These are phyloP conservation scores for Penicillium italicum DNA, from an alignment of 2,329 filamentous ascomycete species.

Conservation along the genomic window DNA sequence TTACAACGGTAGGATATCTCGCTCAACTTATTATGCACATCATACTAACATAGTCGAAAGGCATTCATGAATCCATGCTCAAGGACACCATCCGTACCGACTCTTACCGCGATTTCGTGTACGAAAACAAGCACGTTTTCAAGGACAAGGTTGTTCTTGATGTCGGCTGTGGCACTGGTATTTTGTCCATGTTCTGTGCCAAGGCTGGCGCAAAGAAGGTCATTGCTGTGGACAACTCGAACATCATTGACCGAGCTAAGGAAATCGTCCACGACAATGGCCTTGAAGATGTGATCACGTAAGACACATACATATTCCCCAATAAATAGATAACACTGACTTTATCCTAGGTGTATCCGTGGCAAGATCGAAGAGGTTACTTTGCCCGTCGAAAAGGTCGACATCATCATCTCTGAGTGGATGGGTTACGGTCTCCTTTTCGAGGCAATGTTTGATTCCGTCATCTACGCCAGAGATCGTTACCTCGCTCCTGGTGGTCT, in stretches of 20 bases:
- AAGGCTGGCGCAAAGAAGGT: conserved; percentile 82
- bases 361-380: conserved; percentile 85
- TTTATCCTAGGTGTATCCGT: conserved; percentile 57
- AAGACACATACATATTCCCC: conserved; percentile 11
- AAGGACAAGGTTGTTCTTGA: conserved; percentile 83
- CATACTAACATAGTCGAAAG: conserved; percentile 42
- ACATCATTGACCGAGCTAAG: conserved; percentile 80
- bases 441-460: conserved; percentile 92
- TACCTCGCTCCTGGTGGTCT: conserved; percentile 78
- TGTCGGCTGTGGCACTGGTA: conserved; percentile 81
- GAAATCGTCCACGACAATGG: conserved; percentile 82
- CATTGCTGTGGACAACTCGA: conserved; percentile 87
- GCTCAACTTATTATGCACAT: not conserved
- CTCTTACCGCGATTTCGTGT: conserved; percentile 91
- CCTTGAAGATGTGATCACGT: conserved; percentile 67
- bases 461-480: conserved; percentile 80
- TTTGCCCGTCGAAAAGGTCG: conserved; percentile 74
- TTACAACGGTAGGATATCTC: conserved; percentile 57
- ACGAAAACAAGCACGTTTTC: conserved; percentile 84
- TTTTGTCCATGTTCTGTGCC: conserved; percentile 91
- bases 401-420: conserved; percentile 96
- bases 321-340: conserved; percentile 7
- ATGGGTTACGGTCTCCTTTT: conserved; percentile 95
- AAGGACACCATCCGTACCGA: conserved; percentile 86
- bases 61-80: conserved; percentile 94